Evolutionary conservation across 768 basidiomycete species (phyloP), one percentile per base, ranked within the genome.

Genomic region (Cyathus striatus): DNA sequence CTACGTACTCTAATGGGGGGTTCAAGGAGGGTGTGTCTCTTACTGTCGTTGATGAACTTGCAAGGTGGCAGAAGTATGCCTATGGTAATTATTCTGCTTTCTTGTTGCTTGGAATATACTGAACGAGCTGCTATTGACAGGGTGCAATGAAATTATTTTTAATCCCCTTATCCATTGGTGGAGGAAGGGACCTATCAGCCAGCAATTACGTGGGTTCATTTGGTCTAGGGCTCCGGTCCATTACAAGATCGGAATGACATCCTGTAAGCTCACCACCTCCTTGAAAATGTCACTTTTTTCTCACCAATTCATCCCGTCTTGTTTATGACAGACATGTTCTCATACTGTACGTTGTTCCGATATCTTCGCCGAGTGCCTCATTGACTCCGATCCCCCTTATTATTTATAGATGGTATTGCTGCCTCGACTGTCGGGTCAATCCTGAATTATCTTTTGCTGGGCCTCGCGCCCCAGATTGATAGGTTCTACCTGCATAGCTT

Each of bases 11-110:
- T 1, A 72, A 86, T 24, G 82, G 89, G 25, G 86, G 80, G 5
- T 94, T 93, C 64, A 86, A 93, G 66, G 91, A 94, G 55, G 91
- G 91, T 43, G 91, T 94, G 17, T 83, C 81, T 4, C 65, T 94
- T 38, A 91, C 90, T 0, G 78, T 83, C 44, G 89, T 90, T 21
- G 91, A 95, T 60, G 92, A 95, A 60, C 61, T 95, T 16, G 90
- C 90, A 37, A 64, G 92, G 7, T 94, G 92, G 92, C 89, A 93
- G 51, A 95, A 93, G 49, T 75, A 75, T 45, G 73, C 74, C 3
- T 78, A 75, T 62, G 75, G 73, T 72, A 38, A 38, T 61, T 57
- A 36, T 18, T 27, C 25, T 7, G 38, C 45, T 43, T 22, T 30
- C 24, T 25, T 45, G 36, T 37, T 38, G 22, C 16, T 22, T 10